Conservation (phyloP, 208 protist species). For the Trypanosoma avium region DNA sequence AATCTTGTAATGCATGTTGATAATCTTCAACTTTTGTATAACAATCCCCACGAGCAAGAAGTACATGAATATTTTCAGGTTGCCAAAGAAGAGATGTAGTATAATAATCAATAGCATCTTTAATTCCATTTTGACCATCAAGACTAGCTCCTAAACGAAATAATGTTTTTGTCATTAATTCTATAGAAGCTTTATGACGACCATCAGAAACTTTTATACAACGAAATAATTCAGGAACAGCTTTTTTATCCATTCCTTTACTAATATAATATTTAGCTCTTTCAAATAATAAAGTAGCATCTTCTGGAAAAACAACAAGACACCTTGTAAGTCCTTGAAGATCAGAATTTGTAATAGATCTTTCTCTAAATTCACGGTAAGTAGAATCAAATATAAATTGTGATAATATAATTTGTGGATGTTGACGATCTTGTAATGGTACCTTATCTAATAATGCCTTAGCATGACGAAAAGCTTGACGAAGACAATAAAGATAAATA, state of each 20-base stretch:
- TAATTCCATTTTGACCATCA: conserved; percentile 46
- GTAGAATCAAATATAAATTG: conserved; percentile 72
- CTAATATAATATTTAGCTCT: conserved; percentile 68
- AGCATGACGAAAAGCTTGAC: conserved; percentile 73
- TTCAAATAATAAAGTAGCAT: conserved; percentile 71
- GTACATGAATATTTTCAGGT: conserved; percentile 74
- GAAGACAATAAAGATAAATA: conserved; percentile 76
- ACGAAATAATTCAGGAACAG: conserved; percentile 78
- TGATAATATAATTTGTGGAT: conserved; percentile 49
- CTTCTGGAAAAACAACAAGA: conserved; percentile 75
- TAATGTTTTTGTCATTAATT: conserved; percentile 81
- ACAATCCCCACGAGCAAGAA: conserved; percentile 84
- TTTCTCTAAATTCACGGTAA: conserved; percentile 70
- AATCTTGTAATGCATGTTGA: conserved; percentile 73
- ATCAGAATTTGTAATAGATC: conserved; percentile 59
- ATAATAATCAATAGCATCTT: conserved; percentile 82
- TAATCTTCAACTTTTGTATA: conserved; percentile 84
- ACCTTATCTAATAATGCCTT: conserved; percentile 58
- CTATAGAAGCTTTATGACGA: conserved; percentile 73
- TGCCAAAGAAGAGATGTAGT: conserved; percentile 88
- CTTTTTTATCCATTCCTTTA: conserved; percentile 60
- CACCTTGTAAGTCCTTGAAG: conserved; percentile 78
- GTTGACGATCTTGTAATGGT: conserved; percentile 12
- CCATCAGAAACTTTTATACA: conserved; percentile 84
- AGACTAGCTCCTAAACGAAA: conserved; percentile 62